A percentile compares a stretch with the other conserved stretches of the same genome.
These are phyloP conservation scores for Ceratocystis cacaofunesta DNA, from an alignment of 2,329 filamentous ascomycete genomes.

Conservation along the genomic window DNA sequence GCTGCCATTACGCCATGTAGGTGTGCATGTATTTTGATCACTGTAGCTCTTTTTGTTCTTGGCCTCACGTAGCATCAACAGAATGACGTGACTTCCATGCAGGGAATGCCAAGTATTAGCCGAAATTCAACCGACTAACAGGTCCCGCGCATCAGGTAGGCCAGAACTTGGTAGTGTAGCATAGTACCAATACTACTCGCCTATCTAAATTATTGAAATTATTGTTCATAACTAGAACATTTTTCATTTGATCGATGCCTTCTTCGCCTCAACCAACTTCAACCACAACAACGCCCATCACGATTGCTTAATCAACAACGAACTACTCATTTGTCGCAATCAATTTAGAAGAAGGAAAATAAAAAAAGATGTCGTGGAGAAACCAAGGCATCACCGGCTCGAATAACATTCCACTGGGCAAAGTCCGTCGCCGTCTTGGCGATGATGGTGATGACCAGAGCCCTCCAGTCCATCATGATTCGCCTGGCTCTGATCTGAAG, in stretches of 20 bases:
- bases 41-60: not conserved
- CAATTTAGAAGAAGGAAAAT: no score
- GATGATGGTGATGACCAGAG: conserved; percentile 28
- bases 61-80: not conserved
- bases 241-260: not conserved
- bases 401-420: conserved; percentile 93
- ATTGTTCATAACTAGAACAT: not conserved
- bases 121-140: not conserved
- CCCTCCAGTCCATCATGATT: conserved; percentile 17
- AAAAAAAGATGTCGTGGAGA: conserved; percentile 47
- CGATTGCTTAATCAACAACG: not conserved
- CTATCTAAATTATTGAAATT: not conserved
- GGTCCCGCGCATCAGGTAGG: not conserved
- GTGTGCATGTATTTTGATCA: not conserved
- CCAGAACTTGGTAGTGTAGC: not conserved
- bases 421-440: conserved; percentile 61
- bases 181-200: not conserved
- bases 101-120: not conserved
- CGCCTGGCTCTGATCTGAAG: conserved; percentile 41
- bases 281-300: no score
- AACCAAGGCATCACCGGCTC: conserved; percentile 84
- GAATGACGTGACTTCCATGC: not conserved
- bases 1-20: not conserved
- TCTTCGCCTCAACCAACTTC: not conserved
- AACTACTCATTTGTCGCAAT: no score